Conservation (phyloP, 768 basidiomycete species). For the Trametes sanguinea region DNA sequence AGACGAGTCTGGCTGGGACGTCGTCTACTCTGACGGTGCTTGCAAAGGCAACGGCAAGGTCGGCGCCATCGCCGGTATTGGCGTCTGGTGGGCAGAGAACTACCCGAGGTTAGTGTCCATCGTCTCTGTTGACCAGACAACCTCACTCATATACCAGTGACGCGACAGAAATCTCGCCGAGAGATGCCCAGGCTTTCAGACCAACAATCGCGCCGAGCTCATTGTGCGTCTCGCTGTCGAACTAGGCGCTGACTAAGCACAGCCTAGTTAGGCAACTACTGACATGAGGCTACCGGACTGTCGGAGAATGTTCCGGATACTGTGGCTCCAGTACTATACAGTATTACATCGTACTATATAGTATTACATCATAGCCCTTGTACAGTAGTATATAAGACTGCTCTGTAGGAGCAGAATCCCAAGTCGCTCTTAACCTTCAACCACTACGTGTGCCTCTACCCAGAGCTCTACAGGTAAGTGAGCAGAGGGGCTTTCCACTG, state of each 20-base stretch:
- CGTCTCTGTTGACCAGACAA: background rate
- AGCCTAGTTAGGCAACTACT: background rate
- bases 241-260: background rate
- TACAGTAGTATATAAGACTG: background rate
- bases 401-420: background rate
- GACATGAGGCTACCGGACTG: background rate
- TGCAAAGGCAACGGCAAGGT: slow-evolving; percentile 78
- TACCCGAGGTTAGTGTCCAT: slow-evolving; percentile 55
- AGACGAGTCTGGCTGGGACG: slow-evolving; percentile 37
- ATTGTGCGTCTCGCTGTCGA: slow-evolving; percentile 50
- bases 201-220: slow-evolving; percentile 88
- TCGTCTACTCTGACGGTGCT: slow-evolving; percentile 88
- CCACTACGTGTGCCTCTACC: background rate
- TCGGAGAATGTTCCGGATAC: background rate
- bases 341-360: background rate
- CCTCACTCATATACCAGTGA: no score
- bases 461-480: slow-evolving; percentile 1
- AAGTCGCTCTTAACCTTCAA: slow-evolving; percentile 2
- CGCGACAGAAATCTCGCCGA: slow-evolving; percentile 73
- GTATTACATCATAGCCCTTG: background rate
- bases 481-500: background rate
- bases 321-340: background rate
- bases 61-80: slow-evolving; percentile 74
- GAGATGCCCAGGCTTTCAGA: slow-evolving; percentile 79
- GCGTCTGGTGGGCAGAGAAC: slow-evolving; percentile 82